Conservation (phyloP, 2,329 filamentous ascomycete genomes). For the Mycogone perniciosa region DNA sequence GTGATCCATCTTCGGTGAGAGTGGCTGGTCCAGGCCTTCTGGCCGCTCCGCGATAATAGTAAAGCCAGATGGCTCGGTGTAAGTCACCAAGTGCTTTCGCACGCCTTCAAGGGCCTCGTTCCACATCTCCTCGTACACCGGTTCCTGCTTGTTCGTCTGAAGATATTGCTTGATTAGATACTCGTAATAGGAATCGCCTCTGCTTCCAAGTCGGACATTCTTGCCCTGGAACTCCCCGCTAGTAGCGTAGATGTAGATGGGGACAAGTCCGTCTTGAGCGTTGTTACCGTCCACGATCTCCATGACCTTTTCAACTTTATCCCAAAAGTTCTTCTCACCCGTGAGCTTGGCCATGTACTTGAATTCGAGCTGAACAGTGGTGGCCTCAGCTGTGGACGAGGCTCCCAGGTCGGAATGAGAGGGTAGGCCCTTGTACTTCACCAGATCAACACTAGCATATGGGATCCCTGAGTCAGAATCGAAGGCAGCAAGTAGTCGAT, state of each 20-base stretch:
- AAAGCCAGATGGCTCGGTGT: slow-evolving; percentile 71
- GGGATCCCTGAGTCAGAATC: slow-evolving; percentile 82
- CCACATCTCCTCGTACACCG: slow-evolving; percentile 89
- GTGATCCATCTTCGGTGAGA: slow-evolving; percentile 95
- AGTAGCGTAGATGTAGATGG: slow-evolving; percentile 81
- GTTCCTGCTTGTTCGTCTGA: slow-evolving; percentile 82
- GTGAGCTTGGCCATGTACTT: slow-evolving; percentile 95
- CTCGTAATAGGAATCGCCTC: slow-evolving; percentile 97
- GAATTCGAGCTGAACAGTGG: slow-evolving; percentile 89
- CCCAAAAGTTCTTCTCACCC: slow-evolving; percentile 88
- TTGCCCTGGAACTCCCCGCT: slow-evolving; percentile 71
- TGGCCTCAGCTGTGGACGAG: slow-evolving; percentile 89
- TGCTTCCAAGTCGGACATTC: slow-evolving; percentile 86
- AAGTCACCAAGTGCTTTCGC: slow-evolving; percentile 86
- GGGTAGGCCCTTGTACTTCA: slow-evolving; percentile 64
- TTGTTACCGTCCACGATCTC: slow-evolving; percentile 80
- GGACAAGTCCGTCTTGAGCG: slow-evolving; percentile 73
- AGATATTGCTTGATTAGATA: slow-evolving; percentile 98
- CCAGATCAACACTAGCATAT: slow-evolving; percentile 84
- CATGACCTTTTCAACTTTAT: slow-evolving; percentile 86
- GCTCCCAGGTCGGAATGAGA: slow-evolving; percentile 83
- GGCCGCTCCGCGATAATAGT: slow-evolving; percentile 89
- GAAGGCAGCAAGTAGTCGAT: slow-evolving; percentile 80
- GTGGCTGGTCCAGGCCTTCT: slow-evolving; percentile 55
- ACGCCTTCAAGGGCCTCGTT: slow-evolving; percentile 76